Evolutionary conservation across 192 early-diverging fungal genomes (phyloP).

Genomic region (Umbelopsis vinacea): DNA sequence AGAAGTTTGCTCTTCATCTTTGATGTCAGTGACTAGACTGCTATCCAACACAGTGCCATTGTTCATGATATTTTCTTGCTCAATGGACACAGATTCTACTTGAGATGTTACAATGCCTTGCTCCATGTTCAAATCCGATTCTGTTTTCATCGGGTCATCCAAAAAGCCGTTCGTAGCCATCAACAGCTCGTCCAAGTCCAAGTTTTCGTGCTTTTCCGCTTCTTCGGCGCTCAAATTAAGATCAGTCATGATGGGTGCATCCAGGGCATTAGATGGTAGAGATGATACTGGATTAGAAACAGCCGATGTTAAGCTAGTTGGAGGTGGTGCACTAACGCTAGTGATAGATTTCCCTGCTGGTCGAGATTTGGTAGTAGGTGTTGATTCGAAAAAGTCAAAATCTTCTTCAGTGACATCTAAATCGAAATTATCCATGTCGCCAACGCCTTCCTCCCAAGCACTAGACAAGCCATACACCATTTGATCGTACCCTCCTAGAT

Average conservation of each 20-base stretch:
- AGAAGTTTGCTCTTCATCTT: neutral
- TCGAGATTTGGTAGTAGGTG: constrained; percentile 7
- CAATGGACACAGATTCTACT: neutral
- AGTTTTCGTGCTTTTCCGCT: neutral
- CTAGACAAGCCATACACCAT: constrained; percentile 29
- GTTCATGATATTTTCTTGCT: neutral
- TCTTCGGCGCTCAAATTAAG: neutral
- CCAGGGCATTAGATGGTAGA: neutral
- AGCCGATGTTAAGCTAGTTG: neutral
- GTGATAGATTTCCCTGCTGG: neutral
- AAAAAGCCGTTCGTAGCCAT: constrained; percentile 19
- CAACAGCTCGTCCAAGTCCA: constrained; percentile 4
- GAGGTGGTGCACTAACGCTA: neutral
- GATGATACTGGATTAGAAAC: neutral
- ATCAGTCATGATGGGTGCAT: constrained; percentile 9
- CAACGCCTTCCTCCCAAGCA: constrained; percentile 36
- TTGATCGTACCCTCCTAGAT: constrained; percentile 25
- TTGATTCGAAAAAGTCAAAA: constrained; percentile 43
- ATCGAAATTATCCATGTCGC: constrained; percentile 42
- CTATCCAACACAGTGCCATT: neutral
- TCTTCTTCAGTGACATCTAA: constrained; percentile 47
- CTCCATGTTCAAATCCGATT: neutral
- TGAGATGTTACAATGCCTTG: neutral
- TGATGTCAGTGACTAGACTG: neutral
- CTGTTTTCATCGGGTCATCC: neutral